Evolutionary conservation across 148 eudicot genomes (phyloP), one percentile per base, ranked within the genome.

Genomic region (Beta vulgaris): DNA sequence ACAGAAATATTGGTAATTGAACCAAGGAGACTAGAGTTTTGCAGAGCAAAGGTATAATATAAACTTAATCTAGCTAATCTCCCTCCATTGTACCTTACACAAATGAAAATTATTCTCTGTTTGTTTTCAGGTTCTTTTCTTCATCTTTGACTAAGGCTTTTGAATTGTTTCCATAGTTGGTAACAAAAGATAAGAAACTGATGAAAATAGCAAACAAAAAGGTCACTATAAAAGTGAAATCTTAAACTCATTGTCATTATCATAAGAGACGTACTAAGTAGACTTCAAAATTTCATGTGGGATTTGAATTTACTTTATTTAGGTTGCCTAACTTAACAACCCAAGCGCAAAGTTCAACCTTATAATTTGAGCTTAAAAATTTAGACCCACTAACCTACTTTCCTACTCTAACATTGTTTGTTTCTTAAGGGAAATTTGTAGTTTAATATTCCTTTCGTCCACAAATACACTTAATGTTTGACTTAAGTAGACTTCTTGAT

Each of bases 41-140:
- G 78, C 69, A 53, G 79, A 78, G 23, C 62, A 53, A 43, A 86
- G 88, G 88, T 86, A 77, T 55, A 43, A 42, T 44, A 25, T 18
- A 16, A 21, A 49, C 60, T 15, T 46, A 35, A 43, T 67, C 14
- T 49, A 48, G 16, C 14, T 49, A 48, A 10, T 46, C 53, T 36
- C 42, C 21, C 49, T n/a, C 39, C 25, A 25, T 61, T 72, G 35
- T n/a, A 68, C 59, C 37, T 60, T 60, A 69, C 10, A 53, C 46
- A 29, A 54, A 40, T 37, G 42, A 69, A 31, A 59, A 21, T 34
- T 34, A 25, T 26, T 39, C 63, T 35, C 28, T 59, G 63, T 69
- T 68, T 72, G 66, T 53, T 68, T 69, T 68, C 59, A 59, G 44
- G 58, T 23, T 42, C 39, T 76, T 40, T n/a, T 4, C 14, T 53